phyloP scores from a whole-genome alignment of 495 filamentous ascomycete genomes.

The Aspergillus baeticus region DNA sequence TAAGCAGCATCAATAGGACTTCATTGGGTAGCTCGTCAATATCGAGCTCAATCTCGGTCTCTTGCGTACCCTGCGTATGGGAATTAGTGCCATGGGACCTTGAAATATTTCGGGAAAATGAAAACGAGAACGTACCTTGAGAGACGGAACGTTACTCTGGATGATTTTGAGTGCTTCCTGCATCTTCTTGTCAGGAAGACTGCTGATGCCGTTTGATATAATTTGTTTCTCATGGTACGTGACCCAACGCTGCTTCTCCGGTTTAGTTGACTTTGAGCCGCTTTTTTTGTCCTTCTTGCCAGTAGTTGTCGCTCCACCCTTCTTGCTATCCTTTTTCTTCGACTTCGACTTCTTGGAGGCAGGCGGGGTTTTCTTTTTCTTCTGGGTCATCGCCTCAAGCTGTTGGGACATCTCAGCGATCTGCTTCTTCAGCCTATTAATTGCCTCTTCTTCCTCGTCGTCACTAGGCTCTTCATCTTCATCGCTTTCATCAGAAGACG shows the following conservation, averaged over 20 bases:
- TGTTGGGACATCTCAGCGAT: conserved; percentile 59
- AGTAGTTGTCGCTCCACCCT: conserved; percentile 36
- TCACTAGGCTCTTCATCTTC: conserved; percentile 63
- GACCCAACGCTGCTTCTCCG: conserved; percentile 53
- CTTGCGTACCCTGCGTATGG: conserved; percentile 58
- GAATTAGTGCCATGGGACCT: conserved; percentile 20
- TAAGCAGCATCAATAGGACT: conserved; percentile 72
- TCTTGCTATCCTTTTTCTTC: conserved; percentile 54
- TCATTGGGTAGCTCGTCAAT: conserved; percentile 79
- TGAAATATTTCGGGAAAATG: background rate
- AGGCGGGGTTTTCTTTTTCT: conserved; percentile 66
- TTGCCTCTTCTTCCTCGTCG: conserved; percentile 64
- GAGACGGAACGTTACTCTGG: conserved; percentile 76
- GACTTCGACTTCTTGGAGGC: conserved; percentile 53
- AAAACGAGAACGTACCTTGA: conserved; percentile 50
- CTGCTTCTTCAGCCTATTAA: conserved; percentile 65
- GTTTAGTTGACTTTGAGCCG: conserved; percentile 36
- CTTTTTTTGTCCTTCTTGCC: conserved; percentile 59
- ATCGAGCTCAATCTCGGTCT: conserved; percentile 86
- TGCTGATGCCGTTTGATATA: conserved; percentile 76
- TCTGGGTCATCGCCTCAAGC: conserved; percentile 50
- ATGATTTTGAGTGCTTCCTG: conserved; percentile 84
- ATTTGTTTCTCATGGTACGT: conserved; percentile 81
- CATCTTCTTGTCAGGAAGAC: conserved; percentile 70
- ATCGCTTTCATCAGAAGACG: conserved; percentile 62